Evolutionary conservation across 2,329 filamentous ascomycete genomes (phyloP).

Genomic region (Penicillium crustosum): DNA sequence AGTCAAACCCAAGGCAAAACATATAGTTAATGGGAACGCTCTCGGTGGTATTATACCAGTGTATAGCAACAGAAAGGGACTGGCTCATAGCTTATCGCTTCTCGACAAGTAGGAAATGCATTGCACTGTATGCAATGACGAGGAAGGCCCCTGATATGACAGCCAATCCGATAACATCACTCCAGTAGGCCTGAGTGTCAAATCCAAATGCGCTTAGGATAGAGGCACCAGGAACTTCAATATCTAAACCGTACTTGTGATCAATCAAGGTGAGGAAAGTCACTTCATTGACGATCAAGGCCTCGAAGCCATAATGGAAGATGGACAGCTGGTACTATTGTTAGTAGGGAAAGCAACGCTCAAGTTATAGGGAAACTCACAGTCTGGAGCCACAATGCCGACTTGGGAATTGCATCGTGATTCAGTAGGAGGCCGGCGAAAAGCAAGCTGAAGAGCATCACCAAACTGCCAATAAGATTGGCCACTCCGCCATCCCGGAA

Average conservation of each 20-base stretch:
- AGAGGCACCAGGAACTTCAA: slow-evolving; percentile 89
- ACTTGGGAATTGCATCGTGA: slow-evolving; percentile 83
- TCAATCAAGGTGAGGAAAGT: slow-evolving; percentile 85
- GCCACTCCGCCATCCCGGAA: slow-evolving; percentile 90
- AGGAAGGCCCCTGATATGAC: slow-evolving; percentile 82
- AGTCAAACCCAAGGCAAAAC: background rate
- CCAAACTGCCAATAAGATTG: slow-evolving; percentile 87
- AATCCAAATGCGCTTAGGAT: slow-evolving; percentile 96
- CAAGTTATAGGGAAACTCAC: slow-evolving; percentile 47
- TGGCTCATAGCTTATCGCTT: slow-evolving; percentile 63
- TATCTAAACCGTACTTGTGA: slow-evolving; percentile 93
- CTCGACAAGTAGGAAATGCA: slow-evolving; percentile 93
- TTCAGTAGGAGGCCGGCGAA: slow-evolving; percentile 94
- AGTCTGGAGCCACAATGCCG: slow-evolving; percentile 84
- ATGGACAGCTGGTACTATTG: slow-evolving; percentile 67
- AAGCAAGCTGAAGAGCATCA: slow-evolving; percentile 95
- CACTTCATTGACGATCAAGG: slow-evolving; percentile 95
- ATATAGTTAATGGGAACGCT: background rate
- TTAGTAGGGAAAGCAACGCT: slow-evolving; percentile 27
- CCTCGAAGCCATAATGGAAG: slow-evolving; percentile 97
- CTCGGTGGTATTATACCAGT: background rate
- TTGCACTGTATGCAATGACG: slow-evolving; percentile 81
- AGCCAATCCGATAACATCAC: slow-evolving; percentile 76
- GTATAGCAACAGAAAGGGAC: background rate
- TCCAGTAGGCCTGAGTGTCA: slow-evolving; percentile 80